Conservation (phyloP, 1,284 basidiomycete species). For the Ganoderma multipileum region DNA sequence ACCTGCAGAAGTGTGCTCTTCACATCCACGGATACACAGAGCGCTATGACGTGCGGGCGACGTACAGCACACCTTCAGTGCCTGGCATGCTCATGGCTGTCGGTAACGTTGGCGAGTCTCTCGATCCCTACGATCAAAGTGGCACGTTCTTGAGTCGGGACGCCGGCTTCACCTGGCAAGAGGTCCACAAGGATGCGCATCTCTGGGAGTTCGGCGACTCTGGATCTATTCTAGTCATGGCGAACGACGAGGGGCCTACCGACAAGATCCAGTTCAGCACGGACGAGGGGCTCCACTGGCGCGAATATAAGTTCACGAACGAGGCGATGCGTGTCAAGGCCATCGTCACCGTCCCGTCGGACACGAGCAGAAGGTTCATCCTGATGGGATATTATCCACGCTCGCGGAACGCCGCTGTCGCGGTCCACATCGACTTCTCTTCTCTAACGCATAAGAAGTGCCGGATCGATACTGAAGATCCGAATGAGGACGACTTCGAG, state of each 20-base stretch:
- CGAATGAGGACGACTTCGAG: slow-evolving; percentile 90
- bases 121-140: slow-evolving; percentile 85
- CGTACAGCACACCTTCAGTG: slow-evolving; percentile 91
- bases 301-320: slow-evolving; percentile 83
- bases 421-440: slow-evolving; percentile 92
- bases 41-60: slow-evolving; percentile 87
- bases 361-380: slow-evolving; percentile 92
- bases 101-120: slow-evolving; percentile 92
- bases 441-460: slow-evolving; percentile 79
- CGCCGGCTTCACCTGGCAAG: slow-evolving; percentile 97
- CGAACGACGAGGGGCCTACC: slow-evolving; percentile 93
- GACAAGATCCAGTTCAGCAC: slow-evolving; percentile 90
- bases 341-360: slow-evolving; percentile 90
- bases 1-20: slow-evolving; percentile 76
- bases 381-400: slow-evolving; percentile 75
- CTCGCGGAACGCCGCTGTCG: slow-evolving; percentile 59
- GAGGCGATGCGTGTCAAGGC: slow-evolving; percentile 78
- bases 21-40: slow-evolving; percentile 98
- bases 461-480: slow-evolving; percentile 74
- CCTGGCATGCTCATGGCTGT: slow-evolving; percentile 95
- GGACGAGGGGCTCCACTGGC: slow-evolving; percentile 90
- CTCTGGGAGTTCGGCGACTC: slow-evolving; percentile 99
- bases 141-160: slow-evolving; percentile 98
- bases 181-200: slow-evolving; percentile 97
- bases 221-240: slow-evolving; percentile 92